Base-by-base conservation (phyloP, 2,329 filamentous ascomycete species). In the Didymosphaeria variabile region DNA sequence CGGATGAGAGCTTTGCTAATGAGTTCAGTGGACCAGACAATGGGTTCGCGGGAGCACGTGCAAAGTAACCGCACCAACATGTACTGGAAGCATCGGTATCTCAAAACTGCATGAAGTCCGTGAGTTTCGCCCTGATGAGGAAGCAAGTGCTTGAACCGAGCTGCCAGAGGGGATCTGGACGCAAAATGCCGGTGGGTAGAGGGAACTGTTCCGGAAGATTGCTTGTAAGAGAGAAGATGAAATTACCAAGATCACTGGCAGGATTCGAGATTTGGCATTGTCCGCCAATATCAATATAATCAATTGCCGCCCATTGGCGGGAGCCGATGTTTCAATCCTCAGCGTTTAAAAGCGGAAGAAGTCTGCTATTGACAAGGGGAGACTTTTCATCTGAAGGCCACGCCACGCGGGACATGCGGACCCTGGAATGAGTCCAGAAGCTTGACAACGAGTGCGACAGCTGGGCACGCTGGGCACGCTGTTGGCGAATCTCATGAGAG, bases 101-200 rank as follows among this genome's bases (percentile, higher is more conserved):
- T n/a, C 7, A 19, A 42, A 42, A 31, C 10, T 23, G 32, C 36
- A 31, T 19, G 15, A 29, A 42, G 17, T 54, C 51, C 51, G 51
- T 26, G 15, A 15, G 17, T 2, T 17, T 34, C 31, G 29, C 15
- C 53, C 19, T 2, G 55, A 59, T 55, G 47, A 46, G 59, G 54
- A 34, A 40, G 49, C 44, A 29, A 32, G 23, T 36, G 26, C 36
- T 57, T 31, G 23, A 42, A 31, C 53, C 42, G 53, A 46, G 40
- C 12, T 15, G 45, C 50, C 29, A 31, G 42, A 38, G 38, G 58
- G 46, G 58, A 59, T 61, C 59, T 65, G 58, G 57, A 60, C 45
- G 45, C 34, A 58, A 58, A 64, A 66, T 72, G 68, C 69, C 74
- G 70, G 72, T 70, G 68, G 71, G 67, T 66, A 64, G 65, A 65